Base-by-base conservation (phyloP, 1,284 basidiomycete genomes). In the Abortiporus biennis region DNA sequence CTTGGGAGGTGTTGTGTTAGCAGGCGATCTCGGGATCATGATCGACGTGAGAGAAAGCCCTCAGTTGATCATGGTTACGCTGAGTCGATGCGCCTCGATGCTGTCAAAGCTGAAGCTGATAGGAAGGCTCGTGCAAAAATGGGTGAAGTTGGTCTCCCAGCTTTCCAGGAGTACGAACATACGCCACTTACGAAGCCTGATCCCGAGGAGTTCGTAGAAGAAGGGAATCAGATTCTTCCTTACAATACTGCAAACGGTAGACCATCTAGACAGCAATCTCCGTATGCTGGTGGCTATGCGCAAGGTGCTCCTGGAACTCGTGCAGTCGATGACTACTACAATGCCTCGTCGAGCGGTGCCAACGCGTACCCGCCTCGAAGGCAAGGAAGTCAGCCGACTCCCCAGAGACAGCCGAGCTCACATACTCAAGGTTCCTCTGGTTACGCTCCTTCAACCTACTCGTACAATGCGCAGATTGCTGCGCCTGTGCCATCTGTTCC, bases 61-160 rank as follows among this genome's bases (percentile, higher is more conserved):
- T 47, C 38, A n/a, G 49, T 48, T 23, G 59, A 62, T 34, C 53
- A 57, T 44, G 47, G 50, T 6, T 72, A 78, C 47, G 66, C 69
- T 1, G 83, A 89, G 2, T 76, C 76, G 57, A 66, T 86, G 71
- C 80, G 84, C 16, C 62, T 90, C 47, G 85, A 88, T 50, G 86
- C 86, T 15, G 76, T 91, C 53, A 88, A 85, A 54, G 85, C 85
- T 9, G 88, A 91, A 57, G 79, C 76, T 4, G 85, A 89, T 49
- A 74, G 87, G 47, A 90, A 89, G 57, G 80, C 80, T 3, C 70
- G 71, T 23, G 79, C 80, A 55, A 73, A 73, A 22, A 64, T 66
- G 45, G 64, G 65, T n/a, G 85, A 87, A 60, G 65, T 67, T 42
- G 87, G 86, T 15, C 61, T 91, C 0, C 85, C 87, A 15, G 74